phyloP scores from a whole-genome alignment of 495 filamentous ascomycete species.

The Trichoderma gamsii region DNA sequence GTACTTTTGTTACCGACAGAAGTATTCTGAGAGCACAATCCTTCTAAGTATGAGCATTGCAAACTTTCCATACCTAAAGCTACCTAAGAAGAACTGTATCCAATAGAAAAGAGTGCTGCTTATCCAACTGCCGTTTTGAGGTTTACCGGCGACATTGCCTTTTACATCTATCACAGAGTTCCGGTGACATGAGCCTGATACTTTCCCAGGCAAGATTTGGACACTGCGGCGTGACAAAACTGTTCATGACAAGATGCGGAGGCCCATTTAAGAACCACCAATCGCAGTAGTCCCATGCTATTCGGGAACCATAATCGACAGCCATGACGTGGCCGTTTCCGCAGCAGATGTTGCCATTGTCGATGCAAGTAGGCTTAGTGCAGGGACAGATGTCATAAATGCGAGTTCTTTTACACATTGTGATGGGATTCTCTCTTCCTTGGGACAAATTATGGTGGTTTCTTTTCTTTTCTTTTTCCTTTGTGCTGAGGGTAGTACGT shows the following conservation, averaged over 20 bases:
- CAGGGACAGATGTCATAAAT: background rate
- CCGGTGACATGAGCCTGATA: background rate
- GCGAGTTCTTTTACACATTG: background rate
- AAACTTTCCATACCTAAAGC: too few relatives aligned
- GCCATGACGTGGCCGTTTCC: background rate
- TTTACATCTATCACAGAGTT: background rate
- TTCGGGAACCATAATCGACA: background rate
- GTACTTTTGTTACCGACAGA: too few relatives aligned
- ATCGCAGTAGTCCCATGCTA: background rate
- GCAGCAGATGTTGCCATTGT: background rate
- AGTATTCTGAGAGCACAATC: too few relatives aligned
- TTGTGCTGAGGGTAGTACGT: too few relatives aligned
- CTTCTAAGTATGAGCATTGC: too few relatives aligned
- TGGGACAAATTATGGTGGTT: background rate
- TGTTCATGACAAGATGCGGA: constrained; percentile 4
- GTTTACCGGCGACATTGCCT: background rate
- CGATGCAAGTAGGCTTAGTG: background rate
- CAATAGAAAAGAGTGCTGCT: too few relatives aligned
- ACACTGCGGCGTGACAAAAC: background rate
- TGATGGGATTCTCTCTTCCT: background rate
- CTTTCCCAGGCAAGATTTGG: background rate
- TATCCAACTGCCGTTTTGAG: background rate
- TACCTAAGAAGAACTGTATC: too few relatives aligned
- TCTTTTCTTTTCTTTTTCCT: background rate
- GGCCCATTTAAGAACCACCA: constrained; percentile 4